phyloP scores from a whole-genome alignment of 2,329 filamentous ascomycete genomes.

The Cercospora sp. region DNA sequence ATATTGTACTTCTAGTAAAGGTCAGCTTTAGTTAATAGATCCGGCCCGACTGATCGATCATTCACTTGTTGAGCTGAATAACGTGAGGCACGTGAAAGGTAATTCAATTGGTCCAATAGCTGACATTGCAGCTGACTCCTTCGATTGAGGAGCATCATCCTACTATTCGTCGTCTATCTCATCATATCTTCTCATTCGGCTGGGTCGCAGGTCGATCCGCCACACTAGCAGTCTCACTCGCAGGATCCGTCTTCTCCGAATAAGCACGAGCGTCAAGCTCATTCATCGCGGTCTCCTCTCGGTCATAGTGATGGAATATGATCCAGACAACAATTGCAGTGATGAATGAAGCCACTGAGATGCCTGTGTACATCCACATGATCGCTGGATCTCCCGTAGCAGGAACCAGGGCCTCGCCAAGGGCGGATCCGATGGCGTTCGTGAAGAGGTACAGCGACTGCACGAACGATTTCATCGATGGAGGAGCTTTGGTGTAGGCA shows the following conservation, averaged over 20 bases:
- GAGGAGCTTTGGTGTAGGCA: constrained; percentile 50
- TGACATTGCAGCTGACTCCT: not conserved
- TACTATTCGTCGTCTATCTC: not conserved
- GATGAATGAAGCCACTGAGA: constrained; percentile 28
- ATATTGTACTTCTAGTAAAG: not conserved
- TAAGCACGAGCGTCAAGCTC: constrained; percentile 43
- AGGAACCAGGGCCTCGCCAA: constrained; percentile 63
- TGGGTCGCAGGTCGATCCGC: constrained; percentile 10
- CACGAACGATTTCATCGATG: constrained; percentile 51
- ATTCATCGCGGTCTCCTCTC: constrained; percentile 53
- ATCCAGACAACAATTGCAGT: constrained; percentile 34
- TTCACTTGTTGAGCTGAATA: not conserved
- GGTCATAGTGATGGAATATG: constrained; percentile 46
- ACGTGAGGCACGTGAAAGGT: not conserved
- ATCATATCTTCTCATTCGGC: constrained; percentile 19
- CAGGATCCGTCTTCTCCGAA: constrained; percentile 18
- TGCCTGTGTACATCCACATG: constrained; percentile 57
- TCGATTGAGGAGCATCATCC: not conserved
- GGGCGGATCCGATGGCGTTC: constrained; percentile 58
- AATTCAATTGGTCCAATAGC: not conserved
- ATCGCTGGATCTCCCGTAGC: constrained; percentile 63
- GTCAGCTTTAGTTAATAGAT: not conserved
- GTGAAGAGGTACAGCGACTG: constrained; percentile 62
- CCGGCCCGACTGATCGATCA: not conserved
- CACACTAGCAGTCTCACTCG: constrained; percentile 21